Conservation (phyloP, 2,329 filamentous ascomycete genomes). For the Hawksworthiomyces lignivorus region DNA sequence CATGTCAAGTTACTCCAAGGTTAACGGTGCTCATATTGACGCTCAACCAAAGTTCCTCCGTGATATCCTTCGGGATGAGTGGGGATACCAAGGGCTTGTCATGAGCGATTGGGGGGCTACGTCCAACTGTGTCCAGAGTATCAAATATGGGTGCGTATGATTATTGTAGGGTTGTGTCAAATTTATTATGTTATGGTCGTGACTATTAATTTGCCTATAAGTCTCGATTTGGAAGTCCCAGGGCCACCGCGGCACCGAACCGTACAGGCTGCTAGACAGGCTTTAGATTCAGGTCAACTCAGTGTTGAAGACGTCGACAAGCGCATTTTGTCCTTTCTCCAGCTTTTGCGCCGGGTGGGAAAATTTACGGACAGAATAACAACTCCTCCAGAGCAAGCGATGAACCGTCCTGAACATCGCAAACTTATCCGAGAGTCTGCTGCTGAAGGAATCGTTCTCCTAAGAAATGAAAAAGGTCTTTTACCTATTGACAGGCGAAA, state of each 20-base stretch:
- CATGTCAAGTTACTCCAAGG: conserved; percentile 53
- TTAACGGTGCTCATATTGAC: conserved; percentile 25
- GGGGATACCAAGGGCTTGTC: conserved; percentile 7
- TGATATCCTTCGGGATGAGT: conserved; percentile 6
- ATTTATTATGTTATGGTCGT: too few species aligned
- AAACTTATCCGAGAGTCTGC: conserved; percentile 44
- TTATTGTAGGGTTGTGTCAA: too few species aligned
- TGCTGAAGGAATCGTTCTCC: conserved; percentile 52
- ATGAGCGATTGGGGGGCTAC: conserved; percentile 19
- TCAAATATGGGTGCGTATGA: too few species aligned
- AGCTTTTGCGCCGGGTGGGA: conserved; percentile 15
- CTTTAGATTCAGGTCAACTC: background rate
- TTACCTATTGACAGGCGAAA: conserved; percentile 37
- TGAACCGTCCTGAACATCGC: conserved; percentile 16
- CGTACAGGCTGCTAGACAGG: conserved; percentile 13
- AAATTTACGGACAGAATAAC: background rate
- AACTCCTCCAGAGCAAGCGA: background rate
- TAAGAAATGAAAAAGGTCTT: conserved; percentile 50
- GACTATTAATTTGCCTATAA: too few species aligned
- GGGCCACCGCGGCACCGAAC: conserved; percentile 15
- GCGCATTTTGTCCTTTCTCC: background rate
- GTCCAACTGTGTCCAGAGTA: conserved; percentile 19
- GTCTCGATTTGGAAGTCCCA: conserved; percentile 23
- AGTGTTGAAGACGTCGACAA: background rate
- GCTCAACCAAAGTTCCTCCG: conserved; percentile 1